Conservation (phyloP, 306 rosid genomes). For the Fragaria ananassa region DNA sequence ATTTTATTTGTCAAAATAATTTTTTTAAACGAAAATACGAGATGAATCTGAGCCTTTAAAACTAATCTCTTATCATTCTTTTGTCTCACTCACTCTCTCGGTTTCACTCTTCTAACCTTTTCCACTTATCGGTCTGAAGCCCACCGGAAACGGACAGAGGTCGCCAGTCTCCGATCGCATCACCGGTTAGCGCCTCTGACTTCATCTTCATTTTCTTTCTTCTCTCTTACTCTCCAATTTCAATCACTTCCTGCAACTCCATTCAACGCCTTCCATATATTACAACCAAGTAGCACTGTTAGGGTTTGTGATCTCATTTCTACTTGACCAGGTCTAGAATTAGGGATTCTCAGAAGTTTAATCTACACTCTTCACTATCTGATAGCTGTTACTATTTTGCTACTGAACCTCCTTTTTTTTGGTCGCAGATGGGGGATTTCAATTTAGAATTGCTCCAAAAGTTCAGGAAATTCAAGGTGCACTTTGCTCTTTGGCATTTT, state of each 20-base stretch:
- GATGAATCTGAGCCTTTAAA: too few relatives aligned
- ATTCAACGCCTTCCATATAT: neutral
- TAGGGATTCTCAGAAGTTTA: neutral
- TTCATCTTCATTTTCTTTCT: neutral
- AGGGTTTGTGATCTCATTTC: neutral
- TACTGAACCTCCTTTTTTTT: neutral
- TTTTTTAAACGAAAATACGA: too few relatives aligned
- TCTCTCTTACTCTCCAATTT: neutral
- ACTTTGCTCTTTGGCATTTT: neutral
- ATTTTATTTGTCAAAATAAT: too few relatives aligned
- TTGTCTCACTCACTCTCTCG: neutral
- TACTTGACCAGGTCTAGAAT: neutral
- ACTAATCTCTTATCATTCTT: neutral
- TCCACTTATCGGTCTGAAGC: neutral
- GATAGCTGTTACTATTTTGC: neutral
- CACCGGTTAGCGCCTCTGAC: neutral
- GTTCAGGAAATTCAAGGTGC: neutral
- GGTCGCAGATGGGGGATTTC: slow-evolving; percentile 1
- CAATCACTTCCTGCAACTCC: neutral
- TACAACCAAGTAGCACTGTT: neutral
- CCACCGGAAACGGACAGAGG: neutral
- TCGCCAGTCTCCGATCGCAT: neutral
- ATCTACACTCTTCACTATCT: neutral
- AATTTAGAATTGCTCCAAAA: neutral
- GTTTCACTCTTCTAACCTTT: neutral